Evolutionary conservation across 164 flowering plant genomes (phyloP).

Genomic region (Stephania japonica): DNA sequence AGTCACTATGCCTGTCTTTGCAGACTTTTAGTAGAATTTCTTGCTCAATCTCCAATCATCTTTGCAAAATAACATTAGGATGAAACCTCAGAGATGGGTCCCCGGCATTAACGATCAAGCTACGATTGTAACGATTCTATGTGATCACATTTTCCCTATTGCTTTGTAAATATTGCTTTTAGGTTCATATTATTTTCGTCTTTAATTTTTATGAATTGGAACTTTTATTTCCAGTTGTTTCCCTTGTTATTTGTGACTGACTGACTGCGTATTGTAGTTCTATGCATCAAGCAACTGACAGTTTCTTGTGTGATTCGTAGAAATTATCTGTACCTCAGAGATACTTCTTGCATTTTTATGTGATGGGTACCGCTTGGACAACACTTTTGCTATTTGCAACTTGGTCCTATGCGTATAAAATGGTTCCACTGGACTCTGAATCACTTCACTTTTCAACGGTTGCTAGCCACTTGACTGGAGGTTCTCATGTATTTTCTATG

Average conservation of each 20-base stretch:
- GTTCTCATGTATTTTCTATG: slow-evolving; percentile 45
- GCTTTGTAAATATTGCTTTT: background rate
- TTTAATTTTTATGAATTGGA: background rate
- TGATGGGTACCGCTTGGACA: slow-evolving; percentile 68
- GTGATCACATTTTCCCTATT: background rate
- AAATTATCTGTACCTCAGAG: slow-evolving; percentile 77
- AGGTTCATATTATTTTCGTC: background rate
- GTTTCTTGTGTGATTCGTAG: slow-evolving; percentile 34
- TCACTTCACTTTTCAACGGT: slow-evolving; percentile 34
- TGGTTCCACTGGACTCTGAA: slow-evolving; percentile 35
- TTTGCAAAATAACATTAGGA: background rate
- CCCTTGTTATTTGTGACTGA: background rate
- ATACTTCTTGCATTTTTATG: slow-evolving; percentile 77
- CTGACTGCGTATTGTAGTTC: background rate
- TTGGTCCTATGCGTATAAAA: slow-evolving; percentile 58
- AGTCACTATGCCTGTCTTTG: background rate
- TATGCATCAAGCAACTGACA: background rate
- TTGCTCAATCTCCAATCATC: too few species aligned
- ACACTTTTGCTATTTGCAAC: slow-evolving; percentile 53
- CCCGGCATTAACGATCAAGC: background rate
- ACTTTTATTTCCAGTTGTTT: background rate
- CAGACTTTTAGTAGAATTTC: background rate
- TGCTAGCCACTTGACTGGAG: slow-evolving; percentile 63
- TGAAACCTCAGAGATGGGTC: background rate
- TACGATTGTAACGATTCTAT: background rate